Conservation (phyloP, 805 yeast species). For the Torulaspora microellipsoides region DNA sequence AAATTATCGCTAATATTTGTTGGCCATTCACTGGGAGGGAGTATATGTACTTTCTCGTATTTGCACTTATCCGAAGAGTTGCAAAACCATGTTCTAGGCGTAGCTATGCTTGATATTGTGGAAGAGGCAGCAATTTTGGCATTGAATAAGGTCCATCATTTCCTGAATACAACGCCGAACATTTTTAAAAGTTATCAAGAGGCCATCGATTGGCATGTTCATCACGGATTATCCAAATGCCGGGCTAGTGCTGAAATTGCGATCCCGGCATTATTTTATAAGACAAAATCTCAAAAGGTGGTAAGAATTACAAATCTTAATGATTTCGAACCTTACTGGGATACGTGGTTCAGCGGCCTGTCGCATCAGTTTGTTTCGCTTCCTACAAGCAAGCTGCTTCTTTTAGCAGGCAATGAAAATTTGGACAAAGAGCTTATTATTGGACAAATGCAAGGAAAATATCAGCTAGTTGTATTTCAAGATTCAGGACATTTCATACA, state of each 20-base stretch:
- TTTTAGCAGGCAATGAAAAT: constrained; percentile 85
- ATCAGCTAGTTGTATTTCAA: constrained; percentile 78
- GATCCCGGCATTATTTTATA: constrained; percentile 62
- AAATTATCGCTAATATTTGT: constrained; percentile 47
- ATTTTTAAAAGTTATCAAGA: constrained; percentile 46
- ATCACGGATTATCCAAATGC: constrained; percentile 49
- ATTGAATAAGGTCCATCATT: constrained; percentile 59
- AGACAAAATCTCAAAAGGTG: constrained; percentile 23
- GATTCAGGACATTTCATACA: constrained; percentile 93
- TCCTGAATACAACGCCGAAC: constrained; percentile 61
- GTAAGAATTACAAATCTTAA: constrained; percentile 64
- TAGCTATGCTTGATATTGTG: constrained; percentile 83
- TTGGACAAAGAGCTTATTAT: constrained; percentile 80
- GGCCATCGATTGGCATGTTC: constrained; percentile 84
- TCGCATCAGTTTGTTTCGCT: constrained; percentile 49
- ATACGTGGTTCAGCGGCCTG: constrained; percentile 71
- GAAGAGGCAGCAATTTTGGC: constrained; percentile 86
- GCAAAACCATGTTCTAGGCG: constrained; percentile 48
- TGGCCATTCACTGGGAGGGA: constrained; percentile 94
- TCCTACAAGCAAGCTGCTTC: constrained; percentile 61
- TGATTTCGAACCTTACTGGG: constrained; percentile 68
- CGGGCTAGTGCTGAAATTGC: constrained; percentile 62
- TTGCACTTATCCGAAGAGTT: constrained; percentile 19
- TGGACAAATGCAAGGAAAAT: constrained; percentile 98
- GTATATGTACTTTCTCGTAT: constrained; percentile 61